Evolutionary conservation across 768 basidiomycete genomes (phyloP).

Genomic region (Sistotremastrum niveocremeum): DNA sequence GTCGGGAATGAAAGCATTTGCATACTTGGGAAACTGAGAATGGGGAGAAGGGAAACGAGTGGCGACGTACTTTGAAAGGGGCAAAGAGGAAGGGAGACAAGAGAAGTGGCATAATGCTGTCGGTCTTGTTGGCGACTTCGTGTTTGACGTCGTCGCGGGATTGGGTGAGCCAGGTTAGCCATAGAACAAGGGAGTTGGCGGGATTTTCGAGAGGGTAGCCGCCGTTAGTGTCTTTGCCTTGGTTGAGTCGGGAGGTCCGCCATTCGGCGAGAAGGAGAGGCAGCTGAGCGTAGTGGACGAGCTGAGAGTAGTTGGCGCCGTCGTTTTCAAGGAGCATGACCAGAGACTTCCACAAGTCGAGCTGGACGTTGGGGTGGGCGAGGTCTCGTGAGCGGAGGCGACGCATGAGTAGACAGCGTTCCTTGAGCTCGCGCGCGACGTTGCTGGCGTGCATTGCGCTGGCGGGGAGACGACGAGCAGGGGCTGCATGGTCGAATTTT

Average conservation of each 20-base stretch:
- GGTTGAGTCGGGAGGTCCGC: constrained; percentile 34
- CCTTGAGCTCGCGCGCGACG: too few relatives aligned
- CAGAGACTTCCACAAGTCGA: constrained; percentile 36
- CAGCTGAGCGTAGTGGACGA: constrained; percentile 35
- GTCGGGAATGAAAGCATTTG: constrained; percentile 45
- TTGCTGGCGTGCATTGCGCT: too few relatives aligned
- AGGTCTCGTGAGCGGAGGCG: constrained; percentile 20
- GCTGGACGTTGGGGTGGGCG: constrained; percentile 24
- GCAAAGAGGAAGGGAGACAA: constrained; percentile 35
- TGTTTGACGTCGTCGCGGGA: constrained; percentile 18
- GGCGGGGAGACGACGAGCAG: constrained; percentile 33
- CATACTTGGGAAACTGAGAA: constrained; percentile 27
- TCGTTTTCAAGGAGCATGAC: constrained; percentile 56
- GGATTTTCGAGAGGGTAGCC: constrained; percentile 48
- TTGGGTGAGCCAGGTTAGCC: constrained; percentile 47
- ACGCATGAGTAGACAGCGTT: constrained; percentile 4
- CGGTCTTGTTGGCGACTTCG: constrained; percentile 14
- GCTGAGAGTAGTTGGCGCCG: constrained; percentile 46
- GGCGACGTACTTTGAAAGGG: constrained; percentile 30
- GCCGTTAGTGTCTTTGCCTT: constrained; percentile 17
- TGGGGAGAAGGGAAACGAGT: constrained; percentile 3
- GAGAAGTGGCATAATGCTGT: constrained; percentile 12
- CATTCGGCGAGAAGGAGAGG: constrained; percentile 31
- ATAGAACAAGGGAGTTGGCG: constrained; percentile 39
- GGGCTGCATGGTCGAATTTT: constrained; percentile 44